Evolutionary conservation across 441 rosid species (phyloP), one percentile per base, ranked within the genome.

Genomic region (Corymbia citriodora): DNA sequence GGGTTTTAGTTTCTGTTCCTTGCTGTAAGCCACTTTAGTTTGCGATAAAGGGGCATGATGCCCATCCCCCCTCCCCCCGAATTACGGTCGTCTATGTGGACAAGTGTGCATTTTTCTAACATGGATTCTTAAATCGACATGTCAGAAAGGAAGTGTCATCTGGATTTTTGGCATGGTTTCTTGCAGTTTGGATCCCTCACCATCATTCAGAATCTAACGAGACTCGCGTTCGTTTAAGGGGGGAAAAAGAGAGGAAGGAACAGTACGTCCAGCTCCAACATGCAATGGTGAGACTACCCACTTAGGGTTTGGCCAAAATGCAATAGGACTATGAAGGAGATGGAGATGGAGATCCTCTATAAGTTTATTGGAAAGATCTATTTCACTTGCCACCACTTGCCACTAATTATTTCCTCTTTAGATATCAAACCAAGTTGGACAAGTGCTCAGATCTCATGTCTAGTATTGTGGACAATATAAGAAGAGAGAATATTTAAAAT

Each of bases 1-100:
- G 55, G 87, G 50, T 82, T 91, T 90, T 91, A 54, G 45, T 88
- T 91, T 91, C 92, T 90, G 93, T 91, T 90, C 92, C 88, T 92
- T 82, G 95, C 94, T 95, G 95, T 92, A 94, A 90, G 82, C 92
- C 97, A 94, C 95, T 93, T 19, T 45, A 54, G 70, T 48, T 52
- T 90, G 92, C 92, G 83, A 87, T 89, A 70, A 88, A 79, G 88
- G 93, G 65, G 88, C n/a, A 89, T 55, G 89, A 85, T 55, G 40
- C 89, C 59, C 31, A 88, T 48, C 63, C 27, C 45, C 83, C 63
- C 10, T 87, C 45, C 55, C 53, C 90, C 89, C 55, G 90, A 91
- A 91, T 92, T 87, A 89, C 65, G 89, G 91, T 91, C 90, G 65
- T 79, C 93, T 91, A 92, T 92, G 88, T 89, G 45, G 61, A 50